Conservation (phyloP, 1,284 basidiomycete species). For the Thelephora terrestris region DNA sequence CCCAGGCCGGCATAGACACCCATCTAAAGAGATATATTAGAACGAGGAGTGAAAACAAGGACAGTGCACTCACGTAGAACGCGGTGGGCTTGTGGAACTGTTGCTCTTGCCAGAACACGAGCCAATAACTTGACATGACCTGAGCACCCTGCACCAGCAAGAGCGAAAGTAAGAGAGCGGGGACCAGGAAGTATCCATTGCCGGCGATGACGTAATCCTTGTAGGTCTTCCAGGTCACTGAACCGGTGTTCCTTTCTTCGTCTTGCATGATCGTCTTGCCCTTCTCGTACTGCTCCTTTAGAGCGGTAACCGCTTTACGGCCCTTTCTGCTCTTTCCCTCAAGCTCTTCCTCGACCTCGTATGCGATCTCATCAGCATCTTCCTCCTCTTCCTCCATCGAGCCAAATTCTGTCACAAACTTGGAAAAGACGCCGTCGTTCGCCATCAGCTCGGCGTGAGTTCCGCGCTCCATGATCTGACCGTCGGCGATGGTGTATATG, state of each 20-base stretch:
- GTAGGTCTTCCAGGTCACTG: slow-evolving; percentile 42
- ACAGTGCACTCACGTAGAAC: slow-evolving; percentile 42
- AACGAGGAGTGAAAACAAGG: slow-evolving; percentile 2
- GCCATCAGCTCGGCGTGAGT: slow-evolving; percentile 62
- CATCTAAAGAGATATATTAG: slow-evolving; percentile 35
- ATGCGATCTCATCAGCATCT: slow-evolving; percentile 18
- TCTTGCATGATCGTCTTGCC: slow-evolving; percentile 49
- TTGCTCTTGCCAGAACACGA: slow-evolving; percentile 64
- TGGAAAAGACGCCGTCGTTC: slow-evolving; percentile 59
- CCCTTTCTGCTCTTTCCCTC: slow-evolving; percentile 17
- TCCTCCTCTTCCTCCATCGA: slow-evolving; percentile 33
- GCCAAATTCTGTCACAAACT: slow-evolving; percentile 60
- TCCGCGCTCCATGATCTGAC: slow-evolving; percentile 67
- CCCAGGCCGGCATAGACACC: slow-evolving; percentile 55
- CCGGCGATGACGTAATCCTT: slow-evolving; percentile 45
- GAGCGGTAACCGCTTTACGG: neutral
- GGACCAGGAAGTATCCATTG: slow-evolving; percentile 42
- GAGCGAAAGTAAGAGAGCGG: slow-evolving; percentile 40
- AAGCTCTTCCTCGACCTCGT: slow-evolving; percentile 14
- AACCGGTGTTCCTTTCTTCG: slow-evolving; percentile 54
- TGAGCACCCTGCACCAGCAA: slow-evolving; percentile 48
- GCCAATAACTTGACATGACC: slow-evolving; percentile 62
- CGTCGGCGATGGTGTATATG: slow-evolving; percentile 62
- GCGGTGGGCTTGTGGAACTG: slow-evolving; percentile 43
- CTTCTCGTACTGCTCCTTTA: slow-evolving; percentile 22